A percentile compares a stretch with the other conserved stretches of the same genome.
Evolutionary conservation across 139 green algal species (phyloP).

Genomic region (Yamagishiella unicocca): DNA sequence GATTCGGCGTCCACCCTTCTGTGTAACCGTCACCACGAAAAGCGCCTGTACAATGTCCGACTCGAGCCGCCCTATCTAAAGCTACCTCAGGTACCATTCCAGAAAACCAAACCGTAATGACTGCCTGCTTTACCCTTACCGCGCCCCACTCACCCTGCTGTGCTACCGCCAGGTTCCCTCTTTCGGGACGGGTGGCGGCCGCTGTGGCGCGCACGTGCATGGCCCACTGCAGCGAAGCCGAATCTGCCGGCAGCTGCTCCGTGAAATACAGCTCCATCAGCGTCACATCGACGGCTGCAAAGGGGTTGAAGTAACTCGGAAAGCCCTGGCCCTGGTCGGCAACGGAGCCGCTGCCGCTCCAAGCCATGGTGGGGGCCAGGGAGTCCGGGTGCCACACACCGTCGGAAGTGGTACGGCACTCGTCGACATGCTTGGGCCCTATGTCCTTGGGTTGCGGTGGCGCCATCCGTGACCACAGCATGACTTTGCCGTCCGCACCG

Average conservation of each 20-base stretch:
- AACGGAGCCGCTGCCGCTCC: constrained; percentile 49
- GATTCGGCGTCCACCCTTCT: neutral
- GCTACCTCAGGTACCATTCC: neutral
- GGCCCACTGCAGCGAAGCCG: constrained; percentile 55
- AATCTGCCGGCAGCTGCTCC: constrained; percentile 35
- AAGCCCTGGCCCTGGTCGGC: constrained; percentile 22
- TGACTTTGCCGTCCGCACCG: neutral
- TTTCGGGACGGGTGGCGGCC: neutral
- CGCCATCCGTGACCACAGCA: neutral
- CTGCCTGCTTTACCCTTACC: neutral
- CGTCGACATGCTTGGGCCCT: constrained; percentile 51
- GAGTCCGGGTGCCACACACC: constrained; percentile 68
- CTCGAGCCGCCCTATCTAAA: neutral
- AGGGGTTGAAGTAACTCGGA: constrained; percentile 59
- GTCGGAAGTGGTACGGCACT: neutral
- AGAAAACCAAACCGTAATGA: too few relatives aligned
- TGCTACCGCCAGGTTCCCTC: constrained; percentile 61
- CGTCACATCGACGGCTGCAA: neutral
- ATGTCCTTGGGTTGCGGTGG: neutral
- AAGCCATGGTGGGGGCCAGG: constrained; percentile 50
- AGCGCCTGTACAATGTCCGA: neutral
- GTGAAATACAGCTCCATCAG: constrained; percentile 48
- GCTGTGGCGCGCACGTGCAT: constrained; percentile 41
- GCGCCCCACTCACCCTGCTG: constrained; percentile 39
- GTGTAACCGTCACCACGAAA: neutral